Percentiles rank a stretch among this genome's conserved stretches.
Evolutionary conservation across 116 monocot genomes (phyloP).

Genomic region (Cymodocea nodosa): DNA sequence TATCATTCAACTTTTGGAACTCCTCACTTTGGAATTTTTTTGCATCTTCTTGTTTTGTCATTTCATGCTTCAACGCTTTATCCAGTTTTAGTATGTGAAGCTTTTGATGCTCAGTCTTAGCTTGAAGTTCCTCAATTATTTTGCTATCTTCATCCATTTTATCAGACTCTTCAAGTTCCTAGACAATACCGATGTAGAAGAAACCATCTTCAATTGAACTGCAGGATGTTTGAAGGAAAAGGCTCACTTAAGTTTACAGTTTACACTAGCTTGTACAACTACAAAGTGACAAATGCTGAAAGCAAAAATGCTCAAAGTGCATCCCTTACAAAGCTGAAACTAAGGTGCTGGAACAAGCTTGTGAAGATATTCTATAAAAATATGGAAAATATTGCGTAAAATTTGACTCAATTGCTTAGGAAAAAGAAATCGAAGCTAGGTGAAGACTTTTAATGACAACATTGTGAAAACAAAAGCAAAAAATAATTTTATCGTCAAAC

Average conservation of each 20-base stretch:
- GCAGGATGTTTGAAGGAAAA: conserved; percentile 41
- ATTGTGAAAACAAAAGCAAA: too few relatives aligned
- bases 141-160: conserved; percentile 96
- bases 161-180: conserved; percentile 96
- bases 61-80: conserved; percentile 58
- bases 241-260: conserved; percentile 20
- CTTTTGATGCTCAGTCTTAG: conserved; percentile 46
- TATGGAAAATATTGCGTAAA: neutral
- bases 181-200: conserved; percentile 42
- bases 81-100: conserved; percentile 70
- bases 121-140: conserved; percentile 66
- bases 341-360: neutral
- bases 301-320: neutral
- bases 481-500: too few relatives aligned
- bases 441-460: too few relatives aligned
- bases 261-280: conserved; percentile 11
- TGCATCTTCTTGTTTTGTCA: conserved; percentile 39
- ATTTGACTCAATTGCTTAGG: too few relatives aligned
- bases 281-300: conserved; percentile 1
- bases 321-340: neutral
- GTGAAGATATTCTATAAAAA: neutral
- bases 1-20: conserved; percentile 55
- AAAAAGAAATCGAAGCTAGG: too few relatives aligned
- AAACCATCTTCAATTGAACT: conserved; percentile 58
- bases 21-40: conserved; percentile 37